Conservation (phyloP, 306 rosid genomes). For the Trifolium subterraneum region DNA sequence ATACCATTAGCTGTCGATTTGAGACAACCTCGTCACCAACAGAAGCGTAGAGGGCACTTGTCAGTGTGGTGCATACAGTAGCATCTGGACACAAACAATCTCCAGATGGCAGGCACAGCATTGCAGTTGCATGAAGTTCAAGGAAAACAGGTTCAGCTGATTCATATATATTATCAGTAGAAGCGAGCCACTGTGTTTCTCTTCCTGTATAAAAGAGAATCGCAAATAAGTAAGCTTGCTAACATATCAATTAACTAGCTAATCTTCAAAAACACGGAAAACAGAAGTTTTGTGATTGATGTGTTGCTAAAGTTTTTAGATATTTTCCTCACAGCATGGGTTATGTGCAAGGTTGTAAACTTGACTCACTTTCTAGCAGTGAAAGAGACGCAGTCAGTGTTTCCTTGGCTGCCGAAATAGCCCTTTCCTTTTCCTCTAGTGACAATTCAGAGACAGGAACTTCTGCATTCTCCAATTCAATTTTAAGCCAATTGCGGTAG, state of each 20-base stretch:
- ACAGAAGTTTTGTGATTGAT: constrained; percentile 11
- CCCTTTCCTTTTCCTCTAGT: constrained; percentile 77
- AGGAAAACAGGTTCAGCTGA: constrained; percentile 70
- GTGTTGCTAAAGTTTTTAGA: constrained; percentile 32
- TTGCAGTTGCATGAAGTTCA: constrained; percentile 88
- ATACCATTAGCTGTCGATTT: constrained; percentile 74
- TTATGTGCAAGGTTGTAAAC: constrained; percentile 34
- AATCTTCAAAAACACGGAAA: constrained; percentile 12
- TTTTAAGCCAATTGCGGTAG: constrained; percentile 96
- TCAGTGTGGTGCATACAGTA: constrained; percentile 79
- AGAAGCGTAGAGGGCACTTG: constrained; percentile 82
- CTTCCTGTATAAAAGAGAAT: constrained; percentile 60
- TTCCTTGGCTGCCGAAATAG: constrained; percentile 78
- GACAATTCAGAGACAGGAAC: constrained; percentile 69
- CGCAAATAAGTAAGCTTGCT: constrained; percentile 17
- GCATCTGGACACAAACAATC: constrained; percentile 93
- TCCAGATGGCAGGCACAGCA: constrained; percentile 95
- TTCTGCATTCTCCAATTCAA: constrained; percentile 81
- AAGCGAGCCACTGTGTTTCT: constrained; percentile 77
- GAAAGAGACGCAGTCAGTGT: constrained; percentile 73
- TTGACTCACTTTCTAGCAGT: constrained; percentile 74
- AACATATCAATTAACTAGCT: constrained; percentile 22
- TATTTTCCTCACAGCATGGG: constrained; percentile 14
- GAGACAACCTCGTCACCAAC: constrained; percentile 71
- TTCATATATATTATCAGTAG: constrained; percentile 48